Conservation (phyloP, 2,329 filamentous ascomycete genomes). For the Fusarium succisae region DNA sequence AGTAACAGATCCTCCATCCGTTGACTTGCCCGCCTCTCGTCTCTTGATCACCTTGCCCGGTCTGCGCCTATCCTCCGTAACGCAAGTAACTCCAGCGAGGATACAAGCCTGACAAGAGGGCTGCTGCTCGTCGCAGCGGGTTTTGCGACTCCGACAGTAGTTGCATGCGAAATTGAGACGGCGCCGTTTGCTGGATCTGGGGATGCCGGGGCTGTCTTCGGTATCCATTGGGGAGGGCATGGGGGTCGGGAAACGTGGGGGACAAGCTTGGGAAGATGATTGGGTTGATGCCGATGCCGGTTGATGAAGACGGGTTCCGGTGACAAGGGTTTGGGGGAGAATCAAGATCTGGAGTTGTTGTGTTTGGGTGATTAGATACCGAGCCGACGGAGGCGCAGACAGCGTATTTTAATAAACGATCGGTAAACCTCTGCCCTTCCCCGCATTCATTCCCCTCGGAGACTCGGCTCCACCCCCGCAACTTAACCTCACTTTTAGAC, state of each 20-base stretch:
- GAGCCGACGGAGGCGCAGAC: slow-evolving; percentile 7
- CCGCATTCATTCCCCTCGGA: slow-evolving; percentile 7
- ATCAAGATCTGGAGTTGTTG: neutral
- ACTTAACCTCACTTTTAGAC: neutral
- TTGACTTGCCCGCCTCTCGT: slow-evolving; percentile 1
- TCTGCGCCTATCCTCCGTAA: slow-evolving; percentile 1
- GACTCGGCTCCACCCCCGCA: slow-evolving; percentile 21
- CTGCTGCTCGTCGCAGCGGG: neutral
- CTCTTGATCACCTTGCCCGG: slow-evolving; percentile 4
- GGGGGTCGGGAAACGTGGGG: neutral
- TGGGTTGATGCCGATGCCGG: neutral
- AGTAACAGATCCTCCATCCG: neutral
- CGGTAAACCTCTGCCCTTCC: neutral
- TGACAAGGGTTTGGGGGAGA: neutral
- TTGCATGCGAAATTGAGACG: slow-evolving; percentile 22
- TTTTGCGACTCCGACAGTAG: slow-evolving; percentile 10
- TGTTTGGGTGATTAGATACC: neutral
- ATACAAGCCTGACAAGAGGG: slow-evolving; percentile 11
- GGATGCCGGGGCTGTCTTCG: slow-evolving; percentile 2
- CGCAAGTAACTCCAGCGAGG: neutral
- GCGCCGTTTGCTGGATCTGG: neutral
- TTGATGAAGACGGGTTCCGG: neutral
- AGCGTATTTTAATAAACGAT: neutral
- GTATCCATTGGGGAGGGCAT: slow-evolving; percentile 18
- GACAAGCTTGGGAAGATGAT: neutral